Evolutionary conservation across 2,329 filamentous ascomycete genomes (phyloP).

Genomic region (Penicillium sp.): DNA sequence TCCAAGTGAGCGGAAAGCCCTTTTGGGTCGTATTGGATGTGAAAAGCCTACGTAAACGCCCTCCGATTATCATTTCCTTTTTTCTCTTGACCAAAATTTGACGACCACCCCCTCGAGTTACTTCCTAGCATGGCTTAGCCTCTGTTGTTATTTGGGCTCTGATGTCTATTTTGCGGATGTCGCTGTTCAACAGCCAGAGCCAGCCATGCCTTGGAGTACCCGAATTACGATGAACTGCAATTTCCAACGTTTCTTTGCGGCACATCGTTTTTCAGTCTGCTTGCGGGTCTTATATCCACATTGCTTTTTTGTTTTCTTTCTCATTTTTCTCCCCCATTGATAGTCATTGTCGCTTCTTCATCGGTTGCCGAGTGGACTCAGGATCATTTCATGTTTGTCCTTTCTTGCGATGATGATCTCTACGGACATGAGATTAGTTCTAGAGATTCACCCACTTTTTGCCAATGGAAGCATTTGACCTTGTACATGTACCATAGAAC

Average conservation of each 20-base stretch:
- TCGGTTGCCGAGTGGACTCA: constrained; percentile 3
- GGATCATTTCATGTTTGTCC: constrained; percentile 11
- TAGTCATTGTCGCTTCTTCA: constrained; percentile 3
- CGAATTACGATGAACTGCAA: constrained; percentile 22
- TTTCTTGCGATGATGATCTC: constrained; percentile 11
- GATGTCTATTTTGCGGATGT: not conserved
- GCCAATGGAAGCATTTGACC: constrained; percentile 22
- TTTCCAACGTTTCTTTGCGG: constrained; percentile 15
- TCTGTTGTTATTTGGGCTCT: constrained; percentile 5
- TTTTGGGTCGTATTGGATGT: constrained; percentile 78
- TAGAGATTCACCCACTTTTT: constrained; percentile 23
- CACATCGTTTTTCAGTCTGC: constrained; percentile 10
- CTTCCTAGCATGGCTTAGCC: constrained; percentile 18
- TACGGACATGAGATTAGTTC: constrained; percentile 8
- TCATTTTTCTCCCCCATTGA: constrained; percentile 3
- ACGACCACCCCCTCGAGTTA: constrained; percentile 17
- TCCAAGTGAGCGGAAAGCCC: constrained; percentile 61
- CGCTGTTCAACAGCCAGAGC: not conserved
- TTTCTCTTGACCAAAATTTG: constrained; percentile 11
- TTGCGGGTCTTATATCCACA: constrained; percentile 22
- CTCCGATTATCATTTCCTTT: constrained; percentile 2
- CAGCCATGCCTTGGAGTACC: constrained; percentile 16
- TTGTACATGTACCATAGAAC: constrained; percentile 7
- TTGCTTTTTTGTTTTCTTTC: constrained; percentile 9
- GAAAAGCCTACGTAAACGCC: constrained; percentile 59